Conservation (phyloP, 2,329 filamentous ascomycete species). For the Alternaria brassicicola region DNA sequence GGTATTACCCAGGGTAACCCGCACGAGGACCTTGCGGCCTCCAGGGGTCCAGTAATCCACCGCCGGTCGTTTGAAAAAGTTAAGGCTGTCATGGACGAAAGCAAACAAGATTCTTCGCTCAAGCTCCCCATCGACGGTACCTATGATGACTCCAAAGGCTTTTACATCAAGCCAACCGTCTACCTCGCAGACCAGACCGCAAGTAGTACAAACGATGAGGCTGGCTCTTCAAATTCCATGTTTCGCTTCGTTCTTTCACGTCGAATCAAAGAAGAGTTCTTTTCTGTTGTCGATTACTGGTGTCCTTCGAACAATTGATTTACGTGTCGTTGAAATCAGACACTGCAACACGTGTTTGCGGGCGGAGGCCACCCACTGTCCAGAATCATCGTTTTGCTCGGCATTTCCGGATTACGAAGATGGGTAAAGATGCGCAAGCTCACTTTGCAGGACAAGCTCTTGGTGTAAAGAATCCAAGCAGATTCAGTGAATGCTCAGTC, state of each 20-base stretch:
- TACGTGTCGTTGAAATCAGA: neutral
- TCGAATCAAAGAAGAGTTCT: constrained; percentile 61
- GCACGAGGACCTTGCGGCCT: constrained; percentile 69
- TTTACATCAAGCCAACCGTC: constrained; percentile 81
- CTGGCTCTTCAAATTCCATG: constrained; percentile 57
- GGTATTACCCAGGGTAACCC: constrained; percentile 73
- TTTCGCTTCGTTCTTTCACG: constrained; percentile 60
- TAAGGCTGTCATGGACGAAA: constrained; percentile 72
- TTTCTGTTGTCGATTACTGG: constrained; percentile 52
- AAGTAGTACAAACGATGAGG: constrained; percentile 63
- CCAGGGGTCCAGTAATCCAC: constrained; percentile 86
- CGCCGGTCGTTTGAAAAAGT: constrained; percentile 79
- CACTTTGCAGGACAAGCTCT: neutral
- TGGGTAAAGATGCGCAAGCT: neutral
- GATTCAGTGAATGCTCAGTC: neutral
- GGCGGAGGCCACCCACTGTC: neutral
- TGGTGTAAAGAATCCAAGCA: neutral
- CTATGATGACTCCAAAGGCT: constrained; percentile 77
- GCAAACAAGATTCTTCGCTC: constrained; percentile 73
- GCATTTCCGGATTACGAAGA: neutral
- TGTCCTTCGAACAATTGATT: constrained; percentile 57
- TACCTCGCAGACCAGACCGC: constrained; percentile 73
- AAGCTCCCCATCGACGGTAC: constrained; percentile 74
- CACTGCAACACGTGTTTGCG: neutral
- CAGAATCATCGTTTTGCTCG: neutral